Evolutionary conservation across 2,329 filamentous ascomycete species (phyloP), one percentile per base, ranked within the genome.

Genomic region (Aspergillus sp.): DNA sequence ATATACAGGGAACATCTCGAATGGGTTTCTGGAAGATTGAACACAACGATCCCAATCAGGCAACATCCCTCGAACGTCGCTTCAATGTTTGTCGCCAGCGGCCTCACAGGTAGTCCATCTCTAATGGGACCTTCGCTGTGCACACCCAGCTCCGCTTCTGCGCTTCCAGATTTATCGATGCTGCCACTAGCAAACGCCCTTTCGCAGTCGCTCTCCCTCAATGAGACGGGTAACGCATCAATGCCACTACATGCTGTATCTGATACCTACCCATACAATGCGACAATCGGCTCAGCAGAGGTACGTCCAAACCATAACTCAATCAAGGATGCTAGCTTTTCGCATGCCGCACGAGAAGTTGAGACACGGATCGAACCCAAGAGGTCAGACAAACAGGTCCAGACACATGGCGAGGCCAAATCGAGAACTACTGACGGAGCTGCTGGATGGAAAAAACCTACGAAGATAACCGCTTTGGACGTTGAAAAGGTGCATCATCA

Each of bases 1-100:
- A 60, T 72, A 17, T 72, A 72, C 57, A 76, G 72, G 56, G 76
- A 77, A 50, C 71, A 76, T 47, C 59, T 76, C 43, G 72, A 76
- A 43, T 63, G 62, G 19, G 70, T 52, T 28, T 64, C 66, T 60
- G 63, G 61, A 43, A 63, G 60, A 23, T 30, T 43, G 39, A 60
- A 60, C n/a, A 32, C 49, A 21, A 57, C 17, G 28, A 41, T 30
- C 21, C 28, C 51, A 19, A 51, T 58, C 21, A 39, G 19, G n/a
- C 60, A 63, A 41, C 53, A 52, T 17, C 39, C 7, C 19, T 32
- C 32, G 28, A 45, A 30, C 4, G 17, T 47, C 6, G 19, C 60
- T 21, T 9, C 58, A 41, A 13, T 55, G 41, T 55, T 47, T 47
- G n/a, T 32, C 41, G n/a, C 41, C 5, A 45, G 39, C n/a, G 58